phyloP scores from a whole-genome alignment of 2,329 filamentous ascomycete species.

The Xylariaceae sp. region DNA sequence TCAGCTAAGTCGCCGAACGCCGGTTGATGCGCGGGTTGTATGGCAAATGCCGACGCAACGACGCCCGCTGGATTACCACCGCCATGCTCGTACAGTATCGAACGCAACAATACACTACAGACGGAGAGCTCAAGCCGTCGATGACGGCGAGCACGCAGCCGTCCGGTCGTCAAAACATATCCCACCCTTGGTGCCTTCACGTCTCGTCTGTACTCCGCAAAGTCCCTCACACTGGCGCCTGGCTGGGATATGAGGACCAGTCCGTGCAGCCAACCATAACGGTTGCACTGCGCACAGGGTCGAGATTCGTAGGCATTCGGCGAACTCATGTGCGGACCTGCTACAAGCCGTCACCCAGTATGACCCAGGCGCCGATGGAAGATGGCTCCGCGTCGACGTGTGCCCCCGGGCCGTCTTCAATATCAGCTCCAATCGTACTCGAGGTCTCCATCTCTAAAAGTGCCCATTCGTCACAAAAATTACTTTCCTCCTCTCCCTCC shows the following conservation, averaged over 20 bases:
- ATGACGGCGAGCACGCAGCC: slow-evolving; percentile 18
- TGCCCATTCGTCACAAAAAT: slow-evolving; percentile 13
- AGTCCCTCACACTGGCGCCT: slow-evolving; percentile 11
- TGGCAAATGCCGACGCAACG: no score
- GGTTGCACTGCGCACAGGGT: slow-evolving; percentile 8
- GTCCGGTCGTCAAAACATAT: background rate
- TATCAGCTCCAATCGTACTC: background rate
- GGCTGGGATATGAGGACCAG: slow-evolving; percentile 19
- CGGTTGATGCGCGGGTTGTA: background rate
- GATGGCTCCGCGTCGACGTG: slow-evolving; percentile 4
- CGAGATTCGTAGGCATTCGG: slow-evolving; percentile 20
- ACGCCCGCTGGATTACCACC: no score
- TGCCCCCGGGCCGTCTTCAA: slow-evolving; percentile 3
- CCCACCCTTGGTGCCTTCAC: no score
- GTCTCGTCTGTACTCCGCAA: background rate
- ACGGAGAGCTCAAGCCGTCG: slow-evolving; percentile 16
- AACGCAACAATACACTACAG: background rate
- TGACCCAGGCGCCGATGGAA: slow-evolving; percentile 19
- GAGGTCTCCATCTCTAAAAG: slow-evolving; percentile 2
- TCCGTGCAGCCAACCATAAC: slow-evolving; percentile 11
- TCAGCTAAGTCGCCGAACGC: background rate
- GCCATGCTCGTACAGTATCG: background rate
- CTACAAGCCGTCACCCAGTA: slow-evolving; percentile 26
- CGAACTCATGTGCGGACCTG: slow-evolving; percentile 21
- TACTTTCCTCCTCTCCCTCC: slow-evolving; percentile 7